phyloP scores from a whole-genome alignment of 2,329 filamentous ascomycete species.

The Fusarium liriodendri region DNA sequence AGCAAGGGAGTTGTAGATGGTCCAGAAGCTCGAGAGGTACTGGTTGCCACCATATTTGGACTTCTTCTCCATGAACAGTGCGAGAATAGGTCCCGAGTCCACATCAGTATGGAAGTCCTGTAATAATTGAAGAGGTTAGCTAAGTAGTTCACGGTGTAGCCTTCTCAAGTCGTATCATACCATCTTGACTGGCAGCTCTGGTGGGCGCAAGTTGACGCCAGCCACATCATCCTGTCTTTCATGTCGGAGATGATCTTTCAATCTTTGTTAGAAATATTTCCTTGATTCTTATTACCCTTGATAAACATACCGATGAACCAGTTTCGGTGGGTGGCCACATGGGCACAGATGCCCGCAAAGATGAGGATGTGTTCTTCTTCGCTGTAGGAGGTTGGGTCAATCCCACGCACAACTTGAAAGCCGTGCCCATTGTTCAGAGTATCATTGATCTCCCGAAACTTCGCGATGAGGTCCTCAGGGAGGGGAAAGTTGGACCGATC shows the following conservation, averaged over 20 bases:
- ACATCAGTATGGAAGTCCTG: not conserved
- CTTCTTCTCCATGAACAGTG: not conserved
- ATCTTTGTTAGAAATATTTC: not conserved
- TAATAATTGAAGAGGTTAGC: not conserved
- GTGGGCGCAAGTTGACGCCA: not conserved
- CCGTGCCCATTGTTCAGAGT: not conserved
- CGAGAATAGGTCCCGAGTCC: not conserved
- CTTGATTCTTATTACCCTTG: not conserved
- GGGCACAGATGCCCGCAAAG: not conserved
- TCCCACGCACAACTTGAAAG: not conserved
- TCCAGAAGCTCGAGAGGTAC: not conserved
- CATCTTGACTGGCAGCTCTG: not conserved
- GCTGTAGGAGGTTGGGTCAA: not conserved
- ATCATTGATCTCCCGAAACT: not conserved
- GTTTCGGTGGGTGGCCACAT: not conserved
- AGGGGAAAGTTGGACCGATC: not conserved
- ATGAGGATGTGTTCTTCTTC: not conserved
- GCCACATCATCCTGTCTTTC: not conserved
- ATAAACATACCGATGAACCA: not conserved
- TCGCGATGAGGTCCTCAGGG: not conserved
- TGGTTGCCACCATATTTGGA: not conserved
- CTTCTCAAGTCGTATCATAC: not conserved
- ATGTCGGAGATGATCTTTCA: not conserved
- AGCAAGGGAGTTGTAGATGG: not conserved
- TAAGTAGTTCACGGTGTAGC: not conserved